These are phyloP conservation scores for Vitis labrusca DNA, from an alignment of 164 flowering plant genomes.

Conservation along the genomic window DNA sequence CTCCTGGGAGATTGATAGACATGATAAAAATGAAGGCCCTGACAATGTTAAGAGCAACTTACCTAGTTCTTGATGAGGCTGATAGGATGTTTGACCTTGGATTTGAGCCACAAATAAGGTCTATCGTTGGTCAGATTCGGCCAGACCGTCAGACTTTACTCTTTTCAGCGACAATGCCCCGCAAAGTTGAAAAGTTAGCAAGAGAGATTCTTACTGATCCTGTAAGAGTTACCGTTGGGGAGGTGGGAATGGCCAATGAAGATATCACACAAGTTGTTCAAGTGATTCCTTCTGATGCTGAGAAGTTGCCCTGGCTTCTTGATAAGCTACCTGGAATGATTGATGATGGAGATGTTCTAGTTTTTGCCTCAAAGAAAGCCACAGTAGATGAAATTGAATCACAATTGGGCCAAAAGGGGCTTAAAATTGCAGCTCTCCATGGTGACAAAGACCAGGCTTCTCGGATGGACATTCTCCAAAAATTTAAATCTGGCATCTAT, in stretches of 20 bases:
- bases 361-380: conserved; percentile 88
- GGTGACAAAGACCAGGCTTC: conserved; percentile 99
- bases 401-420: conserved; percentile 55
- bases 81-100: conserved; percentile 99
- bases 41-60: conserved; percentile 85
- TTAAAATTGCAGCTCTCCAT: conserved; percentile 91
- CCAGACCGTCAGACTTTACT: conserved; percentile 95
- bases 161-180: conserved; percentile 98
- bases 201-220: conserved; percentile 90
- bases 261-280: conserved; percentile 93
- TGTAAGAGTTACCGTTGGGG: conserved; percentile 87
- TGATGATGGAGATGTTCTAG: conserved; percentile 89
- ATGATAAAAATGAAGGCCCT: conserved; percentile 95
- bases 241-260: conserved; percentile 93
- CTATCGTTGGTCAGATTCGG: conserved; percentile 94
- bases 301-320: conserved; percentile 90
- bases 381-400: conserved; percentile 86
- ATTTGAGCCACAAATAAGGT: conserved; percentile 94
- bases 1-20: conserved; percentile 97
- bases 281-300: conserved; percentile 78
- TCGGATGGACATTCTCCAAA: conserved; percentile 80
- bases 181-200: conserved; percentile 84
- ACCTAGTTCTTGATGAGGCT: conserved; percentile 95
- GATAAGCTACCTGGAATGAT: conserved; percentile 85
- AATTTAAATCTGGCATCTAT: conserved; percentile 75